These are phyloP conservation scores for Claviceps africana DNA, from an alignment of 2,329 filamentous ascomycete species.

Conservation along the genomic window DNA sequence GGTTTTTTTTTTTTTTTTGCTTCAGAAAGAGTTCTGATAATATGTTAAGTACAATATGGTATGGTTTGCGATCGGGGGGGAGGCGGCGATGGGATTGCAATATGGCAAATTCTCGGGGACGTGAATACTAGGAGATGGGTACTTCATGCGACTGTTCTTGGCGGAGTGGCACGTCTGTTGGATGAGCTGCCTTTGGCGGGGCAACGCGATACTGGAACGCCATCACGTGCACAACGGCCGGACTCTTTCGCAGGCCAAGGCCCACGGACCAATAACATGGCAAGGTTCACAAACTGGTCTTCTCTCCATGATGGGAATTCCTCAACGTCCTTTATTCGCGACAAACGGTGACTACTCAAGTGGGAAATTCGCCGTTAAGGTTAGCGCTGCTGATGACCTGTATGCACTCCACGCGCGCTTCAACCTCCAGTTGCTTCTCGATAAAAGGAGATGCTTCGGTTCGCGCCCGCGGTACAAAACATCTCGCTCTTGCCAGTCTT, in stretches of 20 bases:
- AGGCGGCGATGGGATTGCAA: not conserved
- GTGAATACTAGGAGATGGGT: not conserved
- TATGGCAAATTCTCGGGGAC: not conserved
- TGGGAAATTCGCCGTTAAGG: not conserved
- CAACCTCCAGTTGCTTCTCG: constrained; percentile 63
- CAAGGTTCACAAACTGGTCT: not conserved
- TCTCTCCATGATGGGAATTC: not conserved
- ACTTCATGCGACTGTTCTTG: not conserved
- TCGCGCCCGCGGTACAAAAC: constrained; percentile 69
- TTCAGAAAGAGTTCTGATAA: not conserved
- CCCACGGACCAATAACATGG: not conserved
- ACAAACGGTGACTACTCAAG: not conserved
- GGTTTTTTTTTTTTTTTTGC: not conserved
- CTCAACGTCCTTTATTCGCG: not conserved
- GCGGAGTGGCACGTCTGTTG: not conserved
- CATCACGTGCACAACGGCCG: constrained; percentile 29
- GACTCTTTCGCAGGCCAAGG: not conserved
- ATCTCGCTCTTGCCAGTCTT: constrained; percentile 53
- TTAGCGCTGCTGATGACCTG: constrained; percentile 6
- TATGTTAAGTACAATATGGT: not conserved
- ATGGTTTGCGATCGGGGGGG: not conserved
- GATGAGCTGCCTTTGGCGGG: constrained; percentile 29
- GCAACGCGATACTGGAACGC: constrained; percentile 38
- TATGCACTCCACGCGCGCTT: not conserved
- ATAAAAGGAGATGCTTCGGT: constrained; percentile 66